Conservation (phyloP, 768 basidiomycete genomes). For the Tubosaeta sp. region DNA sequence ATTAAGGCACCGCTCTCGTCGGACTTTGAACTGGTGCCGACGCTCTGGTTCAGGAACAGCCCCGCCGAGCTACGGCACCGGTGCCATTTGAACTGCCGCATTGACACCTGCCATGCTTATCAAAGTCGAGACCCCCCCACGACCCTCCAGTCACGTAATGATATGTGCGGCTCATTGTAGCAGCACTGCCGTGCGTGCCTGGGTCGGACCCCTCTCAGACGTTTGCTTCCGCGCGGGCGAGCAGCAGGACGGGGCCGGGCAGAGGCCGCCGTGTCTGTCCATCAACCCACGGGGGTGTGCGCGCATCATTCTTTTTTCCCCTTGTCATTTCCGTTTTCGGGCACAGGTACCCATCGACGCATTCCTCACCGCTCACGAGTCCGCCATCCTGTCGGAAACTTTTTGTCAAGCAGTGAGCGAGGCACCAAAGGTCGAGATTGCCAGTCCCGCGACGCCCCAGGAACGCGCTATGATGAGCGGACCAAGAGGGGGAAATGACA, state of each 20-base stretch:
- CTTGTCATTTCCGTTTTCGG: neutral
- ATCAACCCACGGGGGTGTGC: neutral
- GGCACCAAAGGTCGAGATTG: neutral
- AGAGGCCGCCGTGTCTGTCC: neutral
- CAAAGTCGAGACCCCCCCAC: slow-evolving; percentile 19
- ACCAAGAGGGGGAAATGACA: neutral
- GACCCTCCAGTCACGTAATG: slow-evolving; percentile 10
- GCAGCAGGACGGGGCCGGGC: neutral
- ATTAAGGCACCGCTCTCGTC: slow-evolving; percentile 34
- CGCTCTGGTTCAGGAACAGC: slow-evolving; percentile 30
- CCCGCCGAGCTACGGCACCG: slow-evolving; percentile 36
- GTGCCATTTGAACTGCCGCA: slow-evolving; percentile 21
- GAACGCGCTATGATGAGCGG: neutral
- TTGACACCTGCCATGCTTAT: slow-evolving; percentile 16
- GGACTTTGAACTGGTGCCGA: slow-evolving; percentile 26
- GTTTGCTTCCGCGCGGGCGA: neutral
- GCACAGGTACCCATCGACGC: neutral
- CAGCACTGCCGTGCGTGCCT: too few species aligned
- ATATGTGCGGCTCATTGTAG: neutral
- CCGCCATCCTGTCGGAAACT: neutral
- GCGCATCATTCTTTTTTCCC: neutral
- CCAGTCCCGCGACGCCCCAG: neutral
- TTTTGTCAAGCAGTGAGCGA: neutral
- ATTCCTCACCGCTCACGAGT: neutral
- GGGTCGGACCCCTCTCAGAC: too few species aligned